A percentile compares a stretch with the other conserved stretches of the same genome.
Conservation (phyloP, 306 rosid genomes). For the Inga leiocalycina region DNA sequence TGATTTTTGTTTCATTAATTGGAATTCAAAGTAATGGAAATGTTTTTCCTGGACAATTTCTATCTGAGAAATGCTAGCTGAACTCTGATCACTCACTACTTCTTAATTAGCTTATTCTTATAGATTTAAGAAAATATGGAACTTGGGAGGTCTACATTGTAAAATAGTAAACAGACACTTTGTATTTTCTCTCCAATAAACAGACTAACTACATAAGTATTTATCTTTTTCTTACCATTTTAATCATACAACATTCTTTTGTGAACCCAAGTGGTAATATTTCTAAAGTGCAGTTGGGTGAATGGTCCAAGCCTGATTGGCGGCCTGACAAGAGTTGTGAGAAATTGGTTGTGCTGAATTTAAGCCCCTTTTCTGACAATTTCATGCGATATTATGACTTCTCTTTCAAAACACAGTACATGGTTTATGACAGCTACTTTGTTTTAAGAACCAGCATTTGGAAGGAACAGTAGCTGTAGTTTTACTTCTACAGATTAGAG, state of each 20-base stretch:
- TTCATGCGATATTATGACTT: conserved; percentile 1
- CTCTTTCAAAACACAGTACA: neutral
- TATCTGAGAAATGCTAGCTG: neutral
- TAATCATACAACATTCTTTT: neutral
- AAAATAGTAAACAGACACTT: neutral
- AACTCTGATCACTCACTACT: neutral
- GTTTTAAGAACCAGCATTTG: neutral
- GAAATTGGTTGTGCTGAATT: neutral
- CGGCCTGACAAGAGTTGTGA: neutral
- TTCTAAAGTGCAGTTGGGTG: neutral
- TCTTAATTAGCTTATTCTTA: neutral
- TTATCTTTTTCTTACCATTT: neutral
- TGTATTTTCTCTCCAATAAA: neutral
- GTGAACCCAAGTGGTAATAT: neutral
- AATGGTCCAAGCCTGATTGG: neutral
- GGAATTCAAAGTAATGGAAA: neutral
- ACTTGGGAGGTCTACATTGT: neutral
- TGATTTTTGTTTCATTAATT: conserved; percentile 22
- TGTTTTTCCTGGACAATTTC: neutral
- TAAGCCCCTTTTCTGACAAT: neutral
- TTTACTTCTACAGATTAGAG: neutral
- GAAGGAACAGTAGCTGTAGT: neutral
- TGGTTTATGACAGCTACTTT: neutral
- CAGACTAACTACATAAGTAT: neutral
- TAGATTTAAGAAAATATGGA: neutral